Evolutionary conservation across 345 rosid species (phyloP), one percentile per base, ranked within the genome.

Genomic region (Gynandropsis gynandra): DNA sequence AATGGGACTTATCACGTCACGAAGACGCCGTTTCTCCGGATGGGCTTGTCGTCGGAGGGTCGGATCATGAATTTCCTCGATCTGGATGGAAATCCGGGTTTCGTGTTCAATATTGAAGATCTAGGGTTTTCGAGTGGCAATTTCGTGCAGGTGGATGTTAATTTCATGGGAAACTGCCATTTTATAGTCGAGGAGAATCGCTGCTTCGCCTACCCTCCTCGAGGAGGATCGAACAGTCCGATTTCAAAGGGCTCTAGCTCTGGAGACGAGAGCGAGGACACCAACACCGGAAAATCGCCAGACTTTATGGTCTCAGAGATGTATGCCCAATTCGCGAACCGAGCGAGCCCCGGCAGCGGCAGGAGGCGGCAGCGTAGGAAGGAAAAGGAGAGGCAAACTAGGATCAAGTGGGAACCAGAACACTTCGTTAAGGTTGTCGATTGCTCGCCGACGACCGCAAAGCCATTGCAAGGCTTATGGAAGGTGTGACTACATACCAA

Each of bases 391-490:
- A 80, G 79, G 79, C 87, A 69, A 50, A 77, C 65, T 10, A 82
- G 52, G 75, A 70, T 58, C 66, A 76, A 72, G 56, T 84, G 89
- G 95, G 96, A 82, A 63, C 72, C 89, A 4, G 87, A 82, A 69
- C 89, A 87, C 65, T 90, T 87, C 49, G 70, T 90, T 46, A 90
- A 79, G 77, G 78, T 90, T 48, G 33, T 51, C 27, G 77, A 84
- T 72, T 84, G 65, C 71, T 82, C 75, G 0, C 89, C 98, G 34
- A 82, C 84, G 1, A 47, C 57, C 1, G 49, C 72, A 13, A 80
- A 80, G 47, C 98, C 95, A 4, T 61, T 90, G 69, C 96, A 90
- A 70, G 98, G 96, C 14, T 66, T 87, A 24, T 87, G 95, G 96
- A 86, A 87, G 98, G 95, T 83, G 62, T 55, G 20, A 5, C 13